Percentiles rank a stretch among this genome's conserved stretches.
Conservation (phyloP, 768 basidiomycete genomes). For the Leccinum broughii region DNA sequence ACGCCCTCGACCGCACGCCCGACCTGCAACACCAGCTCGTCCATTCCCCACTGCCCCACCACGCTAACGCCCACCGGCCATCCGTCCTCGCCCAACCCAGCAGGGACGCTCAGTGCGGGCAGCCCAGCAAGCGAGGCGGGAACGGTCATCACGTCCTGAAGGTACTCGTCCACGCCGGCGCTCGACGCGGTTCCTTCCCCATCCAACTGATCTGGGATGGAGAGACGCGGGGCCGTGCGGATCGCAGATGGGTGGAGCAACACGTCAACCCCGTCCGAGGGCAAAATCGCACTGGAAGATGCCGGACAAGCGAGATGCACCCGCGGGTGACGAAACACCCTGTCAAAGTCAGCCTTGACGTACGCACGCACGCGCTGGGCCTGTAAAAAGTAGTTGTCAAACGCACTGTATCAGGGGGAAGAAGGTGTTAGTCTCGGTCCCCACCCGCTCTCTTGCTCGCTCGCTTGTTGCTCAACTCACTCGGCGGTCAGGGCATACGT, state of each 20-base stretch:
- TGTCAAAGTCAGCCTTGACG: conserved; percentile 72
- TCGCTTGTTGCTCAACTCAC: conserved; percentile 50
- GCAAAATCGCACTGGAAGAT: background rate
- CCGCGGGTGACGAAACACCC: conserved; percentile 62
- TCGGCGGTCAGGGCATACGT: conserved; percentile 91
- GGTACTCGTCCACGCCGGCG: conserved; percentile 55
- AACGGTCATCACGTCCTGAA: conserved; percentile 90
- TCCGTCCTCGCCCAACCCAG: conserved; percentile 46
- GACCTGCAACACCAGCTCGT: conserved; percentile 56
- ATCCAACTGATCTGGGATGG: background rate
- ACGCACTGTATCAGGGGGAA: conserved; percentile 60
- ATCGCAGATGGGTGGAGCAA: conserved; percentile 88
- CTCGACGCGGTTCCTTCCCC: conserved; percentile 14
- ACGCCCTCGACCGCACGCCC: conserved; percentile 46
- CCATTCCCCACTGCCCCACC: conserved; percentile 86
- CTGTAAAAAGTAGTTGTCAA: conserved; percentile 95
- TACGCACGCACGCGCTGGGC: conserved; percentile 78
- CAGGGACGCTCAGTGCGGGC: conserved; percentile 78
- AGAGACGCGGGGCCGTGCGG: conserved; percentile 71
- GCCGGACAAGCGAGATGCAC: conserved; percentile 36
- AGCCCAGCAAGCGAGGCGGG: conserved; percentile 90
- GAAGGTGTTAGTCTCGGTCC: background rate
- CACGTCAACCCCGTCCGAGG: conserved; percentile 63
- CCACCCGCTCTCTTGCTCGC: conserved; percentile 25
- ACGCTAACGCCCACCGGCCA: conserved; percentile 88